Percentiles rank a stretch among this genome's conserved stretches.
phyloP scores from a whole-genome alignment of 2,329 filamentous ascomycete species.

The Phyllosticta paracitricarpa region DNA sequence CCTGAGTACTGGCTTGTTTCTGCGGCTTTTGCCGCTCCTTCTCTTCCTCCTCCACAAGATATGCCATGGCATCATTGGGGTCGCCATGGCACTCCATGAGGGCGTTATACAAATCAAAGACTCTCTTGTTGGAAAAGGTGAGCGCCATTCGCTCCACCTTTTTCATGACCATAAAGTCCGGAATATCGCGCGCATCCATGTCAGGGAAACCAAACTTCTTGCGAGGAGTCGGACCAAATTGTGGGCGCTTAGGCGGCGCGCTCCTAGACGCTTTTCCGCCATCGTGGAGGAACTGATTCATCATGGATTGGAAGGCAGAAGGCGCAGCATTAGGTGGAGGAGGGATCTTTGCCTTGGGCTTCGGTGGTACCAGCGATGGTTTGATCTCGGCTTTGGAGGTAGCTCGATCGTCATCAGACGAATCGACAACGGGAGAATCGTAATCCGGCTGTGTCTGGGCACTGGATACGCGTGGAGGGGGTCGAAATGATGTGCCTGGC shows the following conservation, averaged over 20 bases:
- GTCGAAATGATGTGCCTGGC: conserved; percentile 60
- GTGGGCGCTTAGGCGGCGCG: conserved; percentile 10
- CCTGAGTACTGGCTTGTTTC: background rate
- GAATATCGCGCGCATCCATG: conserved; percentile 20
- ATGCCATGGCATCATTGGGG: conserved; percentile 44
- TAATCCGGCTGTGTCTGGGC: conserved; percentile 32
- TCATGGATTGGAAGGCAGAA: background rate
- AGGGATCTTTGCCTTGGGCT: background rate
- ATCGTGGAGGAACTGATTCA: background rate
- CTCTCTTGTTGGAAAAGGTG: conserved; percentile 33
- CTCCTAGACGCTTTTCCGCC: conserved; percentile 17
- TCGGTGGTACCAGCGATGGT: conserved; percentile 44
- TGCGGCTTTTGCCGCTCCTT: conserved; percentile 6
- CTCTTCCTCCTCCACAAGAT: conserved; percentile 34
- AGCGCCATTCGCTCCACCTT: conserved; percentile 44
- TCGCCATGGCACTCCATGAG: conserved; percentile 42
- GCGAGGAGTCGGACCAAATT: conserved; percentile 25
- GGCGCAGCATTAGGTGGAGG: background rate
- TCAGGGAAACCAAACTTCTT: conserved; percentile 18
- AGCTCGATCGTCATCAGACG: conserved; percentile 37
- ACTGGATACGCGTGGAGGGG: conserved; percentile 31
- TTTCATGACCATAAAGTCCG: conserved; percentile 37
- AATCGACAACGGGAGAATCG: conserved; percentile 31
- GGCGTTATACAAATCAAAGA: conserved; percentile 41
- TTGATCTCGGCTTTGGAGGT: conserved; percentile 50